phyloP scores from a whole-genome alignment of 352 stramenopile genomes.

The Globisporangium okanoganense region DNA sequence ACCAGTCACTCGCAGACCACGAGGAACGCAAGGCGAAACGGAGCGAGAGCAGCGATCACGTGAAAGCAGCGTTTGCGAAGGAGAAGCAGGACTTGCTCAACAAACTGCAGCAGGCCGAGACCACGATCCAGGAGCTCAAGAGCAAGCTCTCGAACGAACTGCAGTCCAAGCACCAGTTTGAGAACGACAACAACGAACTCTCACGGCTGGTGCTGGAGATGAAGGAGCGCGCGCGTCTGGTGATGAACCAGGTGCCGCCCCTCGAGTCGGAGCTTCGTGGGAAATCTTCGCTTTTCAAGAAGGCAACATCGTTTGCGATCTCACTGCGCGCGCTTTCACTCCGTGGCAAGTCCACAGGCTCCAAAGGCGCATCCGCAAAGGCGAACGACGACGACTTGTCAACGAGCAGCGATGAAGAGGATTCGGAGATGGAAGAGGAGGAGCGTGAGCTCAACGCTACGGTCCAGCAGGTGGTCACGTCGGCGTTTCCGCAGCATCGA shows the following conservation, averaged over 20 bases:
- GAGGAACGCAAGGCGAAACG: conserved; percentile 10
- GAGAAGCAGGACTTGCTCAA: conserved; percentile 39
- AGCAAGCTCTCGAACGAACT: conserved; percentile 18
- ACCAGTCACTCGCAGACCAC: conserved; percentile 24
- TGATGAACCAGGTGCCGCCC: conserved; percentile 9
- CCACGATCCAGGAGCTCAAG: conserved; percentile 26
- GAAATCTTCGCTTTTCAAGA: conserved; percentile 13
- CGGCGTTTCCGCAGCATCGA: conserved; percentile 36
- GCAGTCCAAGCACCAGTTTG: conserved; percentile 29
- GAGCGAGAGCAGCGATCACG: conserved; percentile 24
- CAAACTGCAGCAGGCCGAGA: conserved; percentile 33
- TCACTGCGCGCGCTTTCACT: conserved; percentile 27
- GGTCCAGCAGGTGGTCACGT: conserved; percentile 47
- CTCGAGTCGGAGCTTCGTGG: not conserved
- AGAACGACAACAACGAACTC: conserved; percentile 57
- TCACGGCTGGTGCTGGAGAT: conserved; percentile 42
- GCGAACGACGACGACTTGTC: conserved; percentile 41
- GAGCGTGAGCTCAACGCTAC: conserved; percentile 44
- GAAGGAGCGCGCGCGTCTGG: conserved; percentile 31
- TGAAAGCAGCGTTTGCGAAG: conserved; percentile 21
- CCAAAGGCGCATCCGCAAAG: not conserved
- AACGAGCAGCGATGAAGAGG: conserved; percentile 41
- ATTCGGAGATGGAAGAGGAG: conserved; percentile 34
- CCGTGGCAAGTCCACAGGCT: not conserved
- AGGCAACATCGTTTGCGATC: conserved; percentile 35